These are phyloP conservation scores for Lonicera japonica DNA, from an alignment of 129 eudicot genomes.

Conservation along the genomic window DNA sequence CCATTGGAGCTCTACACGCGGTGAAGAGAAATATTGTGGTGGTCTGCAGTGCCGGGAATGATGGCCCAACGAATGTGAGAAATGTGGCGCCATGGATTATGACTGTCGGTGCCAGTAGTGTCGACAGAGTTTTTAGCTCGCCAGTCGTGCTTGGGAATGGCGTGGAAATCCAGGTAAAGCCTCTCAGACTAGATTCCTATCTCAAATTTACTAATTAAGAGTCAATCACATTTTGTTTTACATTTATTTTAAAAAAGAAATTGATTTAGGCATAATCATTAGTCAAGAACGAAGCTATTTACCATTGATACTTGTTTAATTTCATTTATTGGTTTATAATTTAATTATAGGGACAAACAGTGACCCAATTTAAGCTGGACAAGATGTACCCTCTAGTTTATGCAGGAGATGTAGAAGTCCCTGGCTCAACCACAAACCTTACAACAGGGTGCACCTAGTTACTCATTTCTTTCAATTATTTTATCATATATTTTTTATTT, in stretches of 20 bases:
- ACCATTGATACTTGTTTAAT: no score
- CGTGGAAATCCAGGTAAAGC: constrained; percentile 10
- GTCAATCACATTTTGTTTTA: background rate
- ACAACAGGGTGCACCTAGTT: background rate
- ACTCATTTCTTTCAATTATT: background rate
- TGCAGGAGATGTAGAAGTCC: constrained; percentile 16
- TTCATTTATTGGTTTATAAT: background rate
- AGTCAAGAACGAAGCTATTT: no score
- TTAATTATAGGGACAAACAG: constrained; percentile 16
- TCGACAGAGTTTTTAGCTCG: constrained; percentile 20
- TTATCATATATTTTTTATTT: background rate
- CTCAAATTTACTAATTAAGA: no score
- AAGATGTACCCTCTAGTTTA: constrained; percentile 14
- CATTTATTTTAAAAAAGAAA: no score
- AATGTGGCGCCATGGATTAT: constrained; percentile 36
- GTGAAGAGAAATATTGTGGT: constrained; percentile 18
- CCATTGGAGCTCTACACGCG: constrained; percentile 26
- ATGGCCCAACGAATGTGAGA: constrained; percentile 14
- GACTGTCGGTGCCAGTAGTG: constrained; percentile 29
- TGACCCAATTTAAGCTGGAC: constrained; percentile 8
- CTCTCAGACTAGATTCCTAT: background rate
- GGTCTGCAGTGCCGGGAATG: constrained; percentile 24
- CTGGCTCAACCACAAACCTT: constrained; percentile 1
- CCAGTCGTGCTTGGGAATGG: constrained; percentile 26
- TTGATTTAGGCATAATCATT: no score